Conservation (phyloP, 495 filamentous ascomycete genomes). For the Oidiodendron maius region DNA sequence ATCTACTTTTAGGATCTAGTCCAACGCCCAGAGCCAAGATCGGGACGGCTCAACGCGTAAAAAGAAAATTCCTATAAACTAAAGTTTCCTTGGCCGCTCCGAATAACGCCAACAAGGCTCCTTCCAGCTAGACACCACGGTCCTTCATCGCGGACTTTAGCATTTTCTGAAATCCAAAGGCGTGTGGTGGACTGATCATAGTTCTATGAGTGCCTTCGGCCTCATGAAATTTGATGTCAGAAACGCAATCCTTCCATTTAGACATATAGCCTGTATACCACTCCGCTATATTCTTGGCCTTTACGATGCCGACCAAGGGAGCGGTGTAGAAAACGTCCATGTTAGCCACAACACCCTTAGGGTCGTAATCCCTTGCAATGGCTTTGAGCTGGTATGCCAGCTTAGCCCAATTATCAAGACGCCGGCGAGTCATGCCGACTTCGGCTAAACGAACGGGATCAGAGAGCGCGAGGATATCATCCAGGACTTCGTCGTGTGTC, state of each 20-base stretch:
- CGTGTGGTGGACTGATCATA: constrained; percentile 31
- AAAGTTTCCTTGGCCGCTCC: too few relatives aligned
- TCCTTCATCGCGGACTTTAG: constrained; percentile 25
- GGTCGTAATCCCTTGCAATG: constrained; percentile 47
- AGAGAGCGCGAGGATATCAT: constrained; percentile 24
- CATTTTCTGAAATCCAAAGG: constrained; percentile 25
- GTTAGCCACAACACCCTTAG: constrained; percentile 28
- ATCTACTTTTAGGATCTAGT: too few relatives aligned
- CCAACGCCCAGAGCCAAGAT: too few relatives aligned
- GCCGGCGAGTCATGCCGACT: constrained; percentile 29
- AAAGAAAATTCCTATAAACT: too few relatives aligned
- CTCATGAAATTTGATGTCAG: constrained; percentile 24
- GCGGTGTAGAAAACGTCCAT: constrained; percentile 47
- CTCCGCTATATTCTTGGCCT: constrained; percentile 31
- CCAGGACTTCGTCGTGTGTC: constrained; percentile 22
- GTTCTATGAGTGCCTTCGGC: constrained; percentile 37
- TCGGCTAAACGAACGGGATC: constrained; percentile 27
- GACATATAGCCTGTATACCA: constrained; percentile 36
- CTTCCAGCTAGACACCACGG: too few relatives aligned
- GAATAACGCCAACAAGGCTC: too few relatives aligned
- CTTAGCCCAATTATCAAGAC: constrained; percentile 32
- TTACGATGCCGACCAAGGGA: constrained; percentile 31
- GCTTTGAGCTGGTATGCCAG: constrained; percentile 37
- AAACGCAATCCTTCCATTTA: constrained; percentile 39
- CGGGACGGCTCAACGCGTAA: too few relatives aligned